phyloP scores from a whole-genome alignment of 2,329 filamentous ascomycete species.

The Didymella arachidicola region DNA sequence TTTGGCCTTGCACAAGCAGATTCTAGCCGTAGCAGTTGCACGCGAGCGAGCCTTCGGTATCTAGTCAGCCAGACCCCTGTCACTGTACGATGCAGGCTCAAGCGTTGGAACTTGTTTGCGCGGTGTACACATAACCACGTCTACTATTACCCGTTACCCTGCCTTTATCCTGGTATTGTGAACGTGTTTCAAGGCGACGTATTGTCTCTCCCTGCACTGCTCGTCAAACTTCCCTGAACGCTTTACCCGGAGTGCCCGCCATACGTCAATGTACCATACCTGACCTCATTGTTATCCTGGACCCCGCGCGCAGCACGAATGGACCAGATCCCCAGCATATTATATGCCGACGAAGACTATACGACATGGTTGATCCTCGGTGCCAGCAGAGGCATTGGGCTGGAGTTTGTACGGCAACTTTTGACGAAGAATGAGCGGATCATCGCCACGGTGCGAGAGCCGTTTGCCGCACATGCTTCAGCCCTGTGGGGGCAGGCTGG shows the following conservation, averaged over 20 bases:
- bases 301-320: slow-evolving; percentile 36
- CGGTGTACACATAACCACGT: slow-evolving; percentile 15
- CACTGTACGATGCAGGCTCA: slow-evolving; percentile 16
- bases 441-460: slow-evolving; percentile 60
- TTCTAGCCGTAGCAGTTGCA: slow-evolving; percentile 9
- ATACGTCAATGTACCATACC: slow-evolving; percentile 24
- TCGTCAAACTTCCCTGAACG: slow-evolving; percentile 9
- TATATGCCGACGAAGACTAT: slow-evolving; percentile 52
- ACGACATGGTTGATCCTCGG: slow-evolving; percentile 59
- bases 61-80: slow-evolving; percentile 22
- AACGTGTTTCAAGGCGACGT: slow-evolving; percentile 6
- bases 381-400: slow-evolving; percentile 59
- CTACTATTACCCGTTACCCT: slow-evolving; percentile 10
- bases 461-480: slow-evolving; percentile 51
- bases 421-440: slow-evolving; percentile 58
- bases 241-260: slow-evolving; percentile 8
- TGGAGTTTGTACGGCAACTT: slow-evolving; percentile 62
- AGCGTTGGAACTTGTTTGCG: slow-evolving; percentile 17
- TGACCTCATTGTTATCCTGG: slow-evolving; percentile 18
- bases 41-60: slow-evolving; percentile 8
- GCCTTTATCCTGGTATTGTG: slow-evolving; percentile 6
- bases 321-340: slow-evolving; percentile 54
- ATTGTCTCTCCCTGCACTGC: slow-evolving; percentile 7
- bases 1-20: slow-evolving; percentile 12
- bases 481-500: slow-evolving; percentile 53